These are phyloP conservation scores for Backusella morwellensis DNA, from an alignment of 192 early-diverging fungal genomes.

Conservation along the genomic window DNA sequence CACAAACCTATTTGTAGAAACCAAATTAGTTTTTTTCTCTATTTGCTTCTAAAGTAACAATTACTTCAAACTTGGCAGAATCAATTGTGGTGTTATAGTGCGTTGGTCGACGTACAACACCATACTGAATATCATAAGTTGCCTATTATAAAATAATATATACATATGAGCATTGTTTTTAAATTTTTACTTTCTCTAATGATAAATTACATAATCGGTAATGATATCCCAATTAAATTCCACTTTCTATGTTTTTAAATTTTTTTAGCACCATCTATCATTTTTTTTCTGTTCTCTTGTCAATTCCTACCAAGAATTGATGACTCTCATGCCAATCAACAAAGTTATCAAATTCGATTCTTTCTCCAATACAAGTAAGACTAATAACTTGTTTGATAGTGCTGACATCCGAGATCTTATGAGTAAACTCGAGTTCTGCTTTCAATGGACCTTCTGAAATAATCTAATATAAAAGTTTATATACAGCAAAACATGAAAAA, in stretches of 20 bases:
- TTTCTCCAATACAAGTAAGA: constrained; percentile 64
- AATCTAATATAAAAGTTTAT: constrained; percentile 38
- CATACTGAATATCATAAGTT: constrained; percentile 97
- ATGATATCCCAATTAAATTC: constrained; percentile 87
- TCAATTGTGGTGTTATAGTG: constrained; percentile 95
- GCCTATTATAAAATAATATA: constrained; percentile 45
- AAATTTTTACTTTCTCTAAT: not conserved
- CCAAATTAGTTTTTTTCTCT: not conserved
- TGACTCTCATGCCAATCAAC: constrained; percentile 94
- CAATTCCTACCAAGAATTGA: constrained; percentile 64
- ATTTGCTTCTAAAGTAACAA: constrained; percentile 50
- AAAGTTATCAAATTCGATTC: constrained; percentile 84
- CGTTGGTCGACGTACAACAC: constrained; percentile 87
- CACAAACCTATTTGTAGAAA: constrained; percentile 72
- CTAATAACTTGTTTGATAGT: constrained; percentile 75
- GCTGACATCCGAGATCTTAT: constrained; percentile 65
- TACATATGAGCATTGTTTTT: not conserved
- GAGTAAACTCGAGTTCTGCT: constrained; percentile 66
- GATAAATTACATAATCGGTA: constrained; percentile 53
- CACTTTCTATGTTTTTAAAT: constrained; percentile 64
- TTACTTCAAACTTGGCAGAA: constrained; percentile 95
- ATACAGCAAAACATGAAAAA: not conserved
- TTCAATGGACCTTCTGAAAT: constrained; percentile 80
- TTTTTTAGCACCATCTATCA: not conserved
- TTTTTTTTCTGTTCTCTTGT: not conserved